Conservation (phyloP, 2,329 filamentous ascomycete genomes). For the Emergomyces africanus region DNA sequence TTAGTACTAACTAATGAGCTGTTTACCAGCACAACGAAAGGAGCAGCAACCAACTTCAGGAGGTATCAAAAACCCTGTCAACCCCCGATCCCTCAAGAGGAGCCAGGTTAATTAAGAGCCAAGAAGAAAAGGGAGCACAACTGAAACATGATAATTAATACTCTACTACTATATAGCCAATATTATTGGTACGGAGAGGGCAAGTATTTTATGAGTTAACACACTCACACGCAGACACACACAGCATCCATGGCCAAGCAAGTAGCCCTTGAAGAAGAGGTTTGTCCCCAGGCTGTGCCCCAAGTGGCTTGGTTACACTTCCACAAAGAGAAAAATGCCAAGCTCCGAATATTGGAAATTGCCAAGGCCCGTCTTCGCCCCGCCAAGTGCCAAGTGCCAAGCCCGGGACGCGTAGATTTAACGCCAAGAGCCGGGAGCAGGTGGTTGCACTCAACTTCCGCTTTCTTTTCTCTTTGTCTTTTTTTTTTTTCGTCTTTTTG, state of each 20-base stretch:
- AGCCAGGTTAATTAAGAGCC: too few relatives aligned
- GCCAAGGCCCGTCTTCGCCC: not conserved
- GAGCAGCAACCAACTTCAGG: too few relatives aligned
- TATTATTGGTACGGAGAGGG: not conserved
- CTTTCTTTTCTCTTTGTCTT: not conserved
- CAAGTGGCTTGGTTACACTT: not conserved
- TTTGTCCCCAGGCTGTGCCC: not conserved
- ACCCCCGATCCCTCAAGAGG: too few relatives aligned
- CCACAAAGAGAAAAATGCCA: not conserved
- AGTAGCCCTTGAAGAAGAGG: not conserved
- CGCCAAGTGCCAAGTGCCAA: not conserved
- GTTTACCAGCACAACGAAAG: not conserved
- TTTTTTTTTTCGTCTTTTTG: not conserved
- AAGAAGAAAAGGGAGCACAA: too few relatives aligned
- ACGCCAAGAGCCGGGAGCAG: not conserved
- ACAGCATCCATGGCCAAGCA: not conserved
- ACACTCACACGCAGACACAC: not conserved
- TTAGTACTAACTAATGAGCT: not conserved
- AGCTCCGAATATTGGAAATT: not conserved
- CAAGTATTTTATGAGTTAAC: not conserved
- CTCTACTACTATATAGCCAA: too few relatives aligned
- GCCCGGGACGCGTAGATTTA: not conserved
- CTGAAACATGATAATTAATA: not conserved
- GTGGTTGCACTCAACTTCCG: not conserved
- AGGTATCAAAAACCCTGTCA: too few relatives aligned